Evolutionary conservation across 2,329 filamentous ascomycete species (phyloP), one percentile per base, ranked within the genome.

Genomic region (Penicillium carneum): DNA sequence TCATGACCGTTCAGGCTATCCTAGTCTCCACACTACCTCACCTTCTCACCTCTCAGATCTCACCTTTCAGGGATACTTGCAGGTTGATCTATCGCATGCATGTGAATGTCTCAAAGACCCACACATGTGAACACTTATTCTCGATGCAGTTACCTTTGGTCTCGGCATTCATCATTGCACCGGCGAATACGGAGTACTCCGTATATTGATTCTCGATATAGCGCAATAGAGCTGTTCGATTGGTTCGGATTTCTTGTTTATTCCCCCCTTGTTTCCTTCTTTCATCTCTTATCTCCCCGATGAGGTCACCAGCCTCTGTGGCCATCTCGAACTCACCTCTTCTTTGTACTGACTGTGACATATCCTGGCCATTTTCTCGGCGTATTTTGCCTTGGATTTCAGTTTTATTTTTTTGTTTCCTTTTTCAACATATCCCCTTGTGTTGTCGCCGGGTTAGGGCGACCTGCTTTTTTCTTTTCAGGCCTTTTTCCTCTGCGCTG

Each of bases 401-500:
- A 29, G 16, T 50, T 49, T 34, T 20, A 38, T 58, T 59, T 48
- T 41, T 41, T 38, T 26, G 45, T 42, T 49, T 57, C 23, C 29
- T 43, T 43, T 43, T 59, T 54, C 52, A 33, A 60, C 39, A 69
- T 63, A 56, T 65, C 57, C 58, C 59, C 23, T 62, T 31, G 18
- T 34, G 57, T 63, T 51, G 20, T 59, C 45, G 45, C 49, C 42
- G 45, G 53, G 52, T 48, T 60, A 53, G 51, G 58, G 39, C 46
- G 60, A 60, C 12, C 23, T 55, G 41, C n/a, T 33, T 59, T 56
- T 41, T 26, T 8, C 45, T 31, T 45, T 59, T 49, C 43, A 34
- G 42, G 58, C 56, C 66, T 63, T 69, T 69, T 65, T 64, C 56
- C 57, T 68, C 51, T 50, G 68, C 50, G 67, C 56, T 53, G 59